phyloP scores from a whole-genome alignment of 1,284 basidiomycete species.

The Lentinula novae-zelandiae region DNA sequence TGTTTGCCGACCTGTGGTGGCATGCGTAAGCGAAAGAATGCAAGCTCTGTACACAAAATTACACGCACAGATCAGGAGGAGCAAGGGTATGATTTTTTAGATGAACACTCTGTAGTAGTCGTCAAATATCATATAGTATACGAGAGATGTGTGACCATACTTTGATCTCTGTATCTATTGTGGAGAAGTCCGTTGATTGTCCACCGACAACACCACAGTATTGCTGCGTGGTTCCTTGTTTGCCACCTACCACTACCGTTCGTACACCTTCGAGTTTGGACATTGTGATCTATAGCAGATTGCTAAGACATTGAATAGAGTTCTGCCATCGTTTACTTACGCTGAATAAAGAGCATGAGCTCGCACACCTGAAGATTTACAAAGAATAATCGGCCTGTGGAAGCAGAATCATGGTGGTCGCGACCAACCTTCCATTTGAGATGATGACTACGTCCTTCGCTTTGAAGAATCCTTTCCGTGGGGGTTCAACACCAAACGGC shows the following conservation, averaged over 20 bases:
- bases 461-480: conserved; percentile 46
- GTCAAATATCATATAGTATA: neutral
- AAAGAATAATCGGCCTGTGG: neutral
- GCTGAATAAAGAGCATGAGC: conserved; percentile 60
- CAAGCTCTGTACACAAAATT: neutral
- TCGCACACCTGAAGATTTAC: conserved; percentile 33
- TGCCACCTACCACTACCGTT: conserved; percentile 55
- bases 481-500: conserved; percentile 42
- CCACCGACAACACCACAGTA: conserved; percentile 63
- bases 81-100: conserved; percentile 56
- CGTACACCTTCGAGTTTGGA: conserved; percentile 52
- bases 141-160: conserved; percentile 22
- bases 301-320: conserved; percentile 4
- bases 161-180: conserved; percentile 59
- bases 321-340: conserved; percentile 27
- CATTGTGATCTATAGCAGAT: conserved; percentile 48
- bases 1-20: conserved; percentile 40
- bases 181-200: conserved; percentile 51
- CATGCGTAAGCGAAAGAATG: conserved; percentile 2
- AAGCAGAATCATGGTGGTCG: neutral
- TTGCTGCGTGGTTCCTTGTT: conserved; percentile 43
- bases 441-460: conserved; percentile 51
- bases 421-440: conserved; percentile 45
- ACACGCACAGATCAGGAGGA: conserved; percentile 55
- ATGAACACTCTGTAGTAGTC: conserved; percentile 35